Evolutionary conservation across 2,329 filamentous ascomycete genomes (phyloP).

Genomic region (Clonostachys solani): DNA sequence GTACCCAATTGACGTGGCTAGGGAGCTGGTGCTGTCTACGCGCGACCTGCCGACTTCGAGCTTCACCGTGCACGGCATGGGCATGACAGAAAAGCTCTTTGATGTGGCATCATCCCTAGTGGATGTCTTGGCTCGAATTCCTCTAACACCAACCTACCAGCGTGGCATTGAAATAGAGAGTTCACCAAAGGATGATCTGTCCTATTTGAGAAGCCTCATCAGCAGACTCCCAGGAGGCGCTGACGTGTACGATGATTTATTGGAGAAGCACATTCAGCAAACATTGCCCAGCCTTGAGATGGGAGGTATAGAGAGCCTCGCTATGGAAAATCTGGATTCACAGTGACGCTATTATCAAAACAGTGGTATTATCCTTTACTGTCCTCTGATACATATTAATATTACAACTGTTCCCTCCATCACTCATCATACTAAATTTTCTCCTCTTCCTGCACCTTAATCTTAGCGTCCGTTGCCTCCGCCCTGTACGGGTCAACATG

Average conservation of each 20-base stretch:
- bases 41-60: slow-evolving; percentile 28
- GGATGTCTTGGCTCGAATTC: slow-evolving; percentile 37
- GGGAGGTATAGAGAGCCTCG: too few relatives aligned
- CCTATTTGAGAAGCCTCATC: slow-evolving; percentile 29
- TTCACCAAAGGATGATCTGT: slow-evolving; percentile 27
- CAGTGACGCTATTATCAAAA: too few relatives aligned
- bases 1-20: slow-evolving; percentile 35
- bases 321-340: too few relatives aligned
- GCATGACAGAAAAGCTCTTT: slow-evolving; percentile 40
- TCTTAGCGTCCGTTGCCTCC: background rate
- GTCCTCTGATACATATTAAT: background rate
- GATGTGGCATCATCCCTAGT: slow-evolving; percentile 38
- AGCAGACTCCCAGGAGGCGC: slow-evolving; percentile 28
- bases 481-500: slow-evolving; percentile 3
- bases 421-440: background rate
- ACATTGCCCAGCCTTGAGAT: slow-evolving; percentile 17
- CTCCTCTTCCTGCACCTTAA: background rate
- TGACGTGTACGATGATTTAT: slow-evolving; percentile 28
- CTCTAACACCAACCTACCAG: slow-evolving; percentile 18
- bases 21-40: slow-evolving; percentile 30
- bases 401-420: background rate
- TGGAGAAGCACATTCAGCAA: slow-evolving; percentile 33
- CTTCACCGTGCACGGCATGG: slow-evolving; percentile 36
- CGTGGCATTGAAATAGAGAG: slow-evolving; percentile 14
- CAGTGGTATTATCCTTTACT: background rate